Percentiles rank a stretch among this genome's conserved stretches.
phyloP scores from a whole-genome alignment of 2,329 filamentous ascomycete species.

The Apiospora rasikravindrae region DNA sequence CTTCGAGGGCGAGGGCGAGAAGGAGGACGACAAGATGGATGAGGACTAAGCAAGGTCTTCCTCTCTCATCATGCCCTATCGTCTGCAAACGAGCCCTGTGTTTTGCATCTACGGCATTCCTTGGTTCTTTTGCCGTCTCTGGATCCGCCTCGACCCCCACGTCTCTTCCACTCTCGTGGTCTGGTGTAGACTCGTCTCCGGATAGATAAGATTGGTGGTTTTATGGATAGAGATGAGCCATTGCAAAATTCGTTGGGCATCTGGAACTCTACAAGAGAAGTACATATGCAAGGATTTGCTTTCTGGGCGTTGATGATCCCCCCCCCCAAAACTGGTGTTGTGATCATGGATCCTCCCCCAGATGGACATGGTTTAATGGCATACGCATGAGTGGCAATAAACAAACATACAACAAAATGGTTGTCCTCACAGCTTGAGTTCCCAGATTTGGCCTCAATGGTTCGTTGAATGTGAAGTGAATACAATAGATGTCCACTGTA shows the following conservation, averaged over 20 bases:
- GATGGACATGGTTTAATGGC: background rate
- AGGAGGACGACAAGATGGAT: slow-evolving; percentile 76
- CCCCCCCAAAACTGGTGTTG: background rate
- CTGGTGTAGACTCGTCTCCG: slow-evolving; percentile 10
- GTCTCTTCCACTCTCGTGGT: background rate
- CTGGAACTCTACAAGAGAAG: background rate
- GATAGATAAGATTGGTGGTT: slow-evolving; percentile 9
- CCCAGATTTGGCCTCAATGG: background rate
- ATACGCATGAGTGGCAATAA: slow-evolving; percentile 2
- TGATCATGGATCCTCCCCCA: background rate
- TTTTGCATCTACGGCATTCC: background rate
- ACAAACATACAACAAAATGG: background rate
- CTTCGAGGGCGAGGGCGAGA: slow-evolving; percentile 58
- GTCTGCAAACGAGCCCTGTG: background rate
- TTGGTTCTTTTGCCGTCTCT: slow-evolving; percentile 6
- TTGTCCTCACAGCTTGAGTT: background rate
- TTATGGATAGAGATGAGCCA: slow-evolving; percentile 16
- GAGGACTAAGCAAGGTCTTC: slow-evolving; percentile 41
- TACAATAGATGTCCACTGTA: background rate
- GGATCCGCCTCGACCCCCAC: background rate
- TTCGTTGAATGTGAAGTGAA: background rate
- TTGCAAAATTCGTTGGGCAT: background rate
- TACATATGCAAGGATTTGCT: slow-evolving; percentile 3
- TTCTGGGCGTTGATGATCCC: slow-evolving; percentile 10
- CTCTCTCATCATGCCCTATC: background rate